These are phyloP conservation scores for Tinospora cordifolia DNA, from an alignment of 164 flowering plant species.

Conservation along the genomic window DNA sequence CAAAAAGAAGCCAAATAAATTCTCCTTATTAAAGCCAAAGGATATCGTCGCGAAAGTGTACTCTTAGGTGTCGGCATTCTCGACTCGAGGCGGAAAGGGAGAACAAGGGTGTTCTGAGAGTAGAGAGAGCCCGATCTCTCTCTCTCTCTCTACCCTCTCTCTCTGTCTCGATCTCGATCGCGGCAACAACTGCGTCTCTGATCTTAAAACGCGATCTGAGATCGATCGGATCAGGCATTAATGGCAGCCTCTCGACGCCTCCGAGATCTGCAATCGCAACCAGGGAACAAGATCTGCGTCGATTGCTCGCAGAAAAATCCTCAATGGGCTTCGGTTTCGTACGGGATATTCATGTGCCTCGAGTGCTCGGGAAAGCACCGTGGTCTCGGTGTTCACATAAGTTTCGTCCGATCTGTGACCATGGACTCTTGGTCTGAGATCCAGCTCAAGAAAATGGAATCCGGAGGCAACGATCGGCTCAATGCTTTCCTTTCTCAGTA, in stretches of 20 bases:
- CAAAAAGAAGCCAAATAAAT: background rate
- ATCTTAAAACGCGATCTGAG: background rate
- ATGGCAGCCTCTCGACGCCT: slow-evolving; percentile 13
- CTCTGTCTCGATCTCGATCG: background rate
- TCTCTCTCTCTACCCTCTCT: background rate
- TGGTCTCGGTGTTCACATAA: slow-evolving; percentile 22
- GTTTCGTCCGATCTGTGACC: slow-evolving; percentile 20
- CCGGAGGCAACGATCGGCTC: slow-evolving; percentile 18
- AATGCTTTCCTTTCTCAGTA: slow-evolving; percentile 15
- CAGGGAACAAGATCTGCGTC: slow-evolving; percentile 16
- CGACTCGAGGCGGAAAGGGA: no score
- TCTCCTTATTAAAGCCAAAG: background rate
- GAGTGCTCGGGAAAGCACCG: slow-evolving; percentile 28
- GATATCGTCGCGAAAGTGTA: background rate
- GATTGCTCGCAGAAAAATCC: slow-evolving; percentile 24
- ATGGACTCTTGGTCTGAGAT: slow-evolving; percentile 23
- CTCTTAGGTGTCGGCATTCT: background rate
- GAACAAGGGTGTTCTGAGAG: background rate
- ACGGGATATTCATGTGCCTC: slow-evolving; percentile 27
- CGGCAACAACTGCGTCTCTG: background rate
- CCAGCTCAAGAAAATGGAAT: slow-evolving; percentile 22
- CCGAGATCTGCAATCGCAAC: slow-evolving; percentile 16
- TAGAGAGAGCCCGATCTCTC: background rate
- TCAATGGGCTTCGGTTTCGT: slow-evolving; percentile 24
- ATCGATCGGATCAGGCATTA: background rate